phyloP scores from a whole-genome alignment of 305 asterid species.

The Fraxinus angustifolia region DNA sequence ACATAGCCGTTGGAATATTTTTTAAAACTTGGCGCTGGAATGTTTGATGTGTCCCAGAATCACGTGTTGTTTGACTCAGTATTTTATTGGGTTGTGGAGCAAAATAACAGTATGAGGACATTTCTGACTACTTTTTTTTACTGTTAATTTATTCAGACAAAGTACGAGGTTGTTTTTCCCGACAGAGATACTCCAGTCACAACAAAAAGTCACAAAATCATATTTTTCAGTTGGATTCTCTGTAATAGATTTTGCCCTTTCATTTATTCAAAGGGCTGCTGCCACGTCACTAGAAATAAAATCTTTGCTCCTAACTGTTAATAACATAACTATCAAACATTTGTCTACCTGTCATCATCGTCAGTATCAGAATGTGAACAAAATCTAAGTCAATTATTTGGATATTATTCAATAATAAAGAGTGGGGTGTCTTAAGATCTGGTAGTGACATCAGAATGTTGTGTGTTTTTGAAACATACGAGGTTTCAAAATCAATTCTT shows the following conservation, averaged over 20 bases:
- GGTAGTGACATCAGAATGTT: slow-evolving; percentile 19
- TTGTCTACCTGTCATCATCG: neutral
- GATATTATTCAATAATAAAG: neutral
- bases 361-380: slow-evolving; percentile 9
- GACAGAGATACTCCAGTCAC: neutral
- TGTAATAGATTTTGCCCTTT: slow-evolving; percentile 12
- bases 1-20: neutral
- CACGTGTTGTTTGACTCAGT: neutral
- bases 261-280: neutral
- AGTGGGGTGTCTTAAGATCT: neutral
- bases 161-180: slow-evolving; percentile 30
- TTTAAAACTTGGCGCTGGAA: slow-evolving; percentile 10
- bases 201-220: slow-evolving; percentile 21
- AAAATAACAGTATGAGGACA: neutral
- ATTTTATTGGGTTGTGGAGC: slow-evolving; percentile 5
- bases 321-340: neutral
- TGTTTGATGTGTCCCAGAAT: neutral
- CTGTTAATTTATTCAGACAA: slow-evolving; percentile 11
- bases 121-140: slow-evolving; percentile 15
- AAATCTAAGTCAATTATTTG: slow-evolving; percentile 26
- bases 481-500: slow-evolving; percentile 1
- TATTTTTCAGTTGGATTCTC: slow-evolving; percentile 24
- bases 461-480: slow-evolving; percentile 15
- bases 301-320: neutral
- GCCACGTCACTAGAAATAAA: slow-evolving; percentile 5